Conservation (phyloP, 495 filamentous ascomycete species). For the Astrocystis sublimbata region DNA sequence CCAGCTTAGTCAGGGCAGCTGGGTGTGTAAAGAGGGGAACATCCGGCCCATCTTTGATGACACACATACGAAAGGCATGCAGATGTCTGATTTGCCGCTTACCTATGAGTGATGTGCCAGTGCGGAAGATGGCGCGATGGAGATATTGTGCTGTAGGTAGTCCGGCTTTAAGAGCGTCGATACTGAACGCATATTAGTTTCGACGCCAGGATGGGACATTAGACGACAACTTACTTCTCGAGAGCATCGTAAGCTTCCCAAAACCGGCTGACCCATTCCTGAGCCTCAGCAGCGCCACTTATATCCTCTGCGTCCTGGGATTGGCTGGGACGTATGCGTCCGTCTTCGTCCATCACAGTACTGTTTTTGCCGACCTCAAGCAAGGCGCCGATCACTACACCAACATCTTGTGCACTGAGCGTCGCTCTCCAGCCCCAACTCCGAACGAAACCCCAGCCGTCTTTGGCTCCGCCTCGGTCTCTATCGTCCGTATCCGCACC, state of each 20-base stretch:
- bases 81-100: constrained; percentile 93
- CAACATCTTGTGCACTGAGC: constrained; percentile 86
- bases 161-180: constrained; percentile 72
- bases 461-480: constrained; percentile 61
- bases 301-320: constrained; percentile 48
- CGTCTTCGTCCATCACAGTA: constrained; percentile 28
- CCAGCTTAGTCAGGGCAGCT: constrained; percentile 86
- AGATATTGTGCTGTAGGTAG: constrained; percentile 85
- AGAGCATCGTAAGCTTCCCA: constrained; percentile 95
- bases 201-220: constrained; percentile 17
- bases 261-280: constrained; percentile 76
- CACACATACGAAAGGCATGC: constrained; percentile 87
- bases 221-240: constrained; percentile 54
- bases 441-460: constrained; percentile 94
- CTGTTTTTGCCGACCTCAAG: constrained; percentile 79
- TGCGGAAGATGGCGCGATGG: constrained; percentile 89
- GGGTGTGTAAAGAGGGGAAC: constrained; percentile 87
- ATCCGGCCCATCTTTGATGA: constrained; percentile 94
- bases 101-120: constrained; percentile 83
- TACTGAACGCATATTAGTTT: constrained; percentile 43
- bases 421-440: constrained; percentile 98
- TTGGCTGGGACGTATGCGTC: constrained; percentile 38
- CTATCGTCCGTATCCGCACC: constrained; percentile 58
- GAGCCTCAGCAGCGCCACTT: constrained; percentile 47
- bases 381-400: constrained; percentile 83